These are phyloP conservation scores for Leucosporidium creatinivorum DNA, from an alignment of 768 basidiomycete genomes.

Conservation along the genomic window DNA sequence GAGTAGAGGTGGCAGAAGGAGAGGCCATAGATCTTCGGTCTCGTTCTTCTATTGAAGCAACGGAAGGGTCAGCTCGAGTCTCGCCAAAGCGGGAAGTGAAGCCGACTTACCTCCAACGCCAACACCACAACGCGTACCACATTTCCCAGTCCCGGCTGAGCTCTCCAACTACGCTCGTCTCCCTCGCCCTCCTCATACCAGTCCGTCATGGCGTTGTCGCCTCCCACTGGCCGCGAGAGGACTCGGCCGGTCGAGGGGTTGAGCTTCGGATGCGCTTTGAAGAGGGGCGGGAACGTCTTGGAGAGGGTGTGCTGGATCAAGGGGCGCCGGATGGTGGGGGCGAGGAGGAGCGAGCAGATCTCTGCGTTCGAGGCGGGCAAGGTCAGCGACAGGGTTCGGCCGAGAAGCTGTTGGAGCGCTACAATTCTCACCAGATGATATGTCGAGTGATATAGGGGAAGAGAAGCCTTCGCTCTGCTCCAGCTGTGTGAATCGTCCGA, in stretches of 20 bases:
- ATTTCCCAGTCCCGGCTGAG: not conserved
- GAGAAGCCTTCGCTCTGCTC: not conserved
- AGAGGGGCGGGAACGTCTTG: constrained; percentile 12
- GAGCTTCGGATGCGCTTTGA: constrained; percentile 24
- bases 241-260: constrained; percentile 23
- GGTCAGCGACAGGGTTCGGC: no score
- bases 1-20: constrained; percentile 19
- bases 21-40: constrained; percentile 23
- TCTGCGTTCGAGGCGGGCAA: not conserved
- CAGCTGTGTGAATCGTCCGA: not conserved
- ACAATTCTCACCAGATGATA: no score
- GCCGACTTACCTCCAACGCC: constrained; percentile 7
- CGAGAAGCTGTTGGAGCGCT: no score
- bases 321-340: not conserved
- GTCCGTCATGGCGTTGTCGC: not conserved
- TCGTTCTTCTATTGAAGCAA: not conserved
- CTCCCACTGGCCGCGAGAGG: constrained; percentile 15
- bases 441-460: not conserved
- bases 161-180: constrained; percentile 7
- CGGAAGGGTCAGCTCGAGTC: not conserved
- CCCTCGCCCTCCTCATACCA: constrained; percentile 14
- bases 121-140: constrained; percentile 6
- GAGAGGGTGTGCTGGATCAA: constrained; percentile 14
- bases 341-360: not conserved
- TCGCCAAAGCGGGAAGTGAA: no score